Base-by-base conservation (phyloP, 1,139 yeast species). In the Suhomyces kunorum region DNA sequence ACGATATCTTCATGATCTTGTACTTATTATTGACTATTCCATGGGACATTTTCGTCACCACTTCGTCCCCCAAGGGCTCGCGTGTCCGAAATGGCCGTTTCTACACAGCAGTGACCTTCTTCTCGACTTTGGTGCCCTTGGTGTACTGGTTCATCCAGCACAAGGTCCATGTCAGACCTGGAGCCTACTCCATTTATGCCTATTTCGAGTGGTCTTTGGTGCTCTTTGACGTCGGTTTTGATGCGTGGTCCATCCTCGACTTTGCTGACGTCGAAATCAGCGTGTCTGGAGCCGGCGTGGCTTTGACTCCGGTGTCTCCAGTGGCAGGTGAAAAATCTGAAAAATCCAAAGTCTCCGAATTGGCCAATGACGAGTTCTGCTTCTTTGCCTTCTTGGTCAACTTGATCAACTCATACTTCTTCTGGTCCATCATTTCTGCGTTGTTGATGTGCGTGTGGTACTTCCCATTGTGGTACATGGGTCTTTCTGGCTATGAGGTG, bases 381-480 rank as follows among this genome's bases (percentile, higher is more conserved):
- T 56, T 59, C 38, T 35, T 68, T 23, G 76, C 74, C 45, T 66
- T 81, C 36, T 16, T 73, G 1, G 61, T 74, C 26, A 78, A 80
- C 54, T 58, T 68, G 15, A 53, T 74, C 48, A 83, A 84, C 53
- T 71, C 89, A 5, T 83, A 80, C 58, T 72, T 87, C 43, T 87
- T 87, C 59, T 92, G 97, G 96, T 74, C 97, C 0, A 81, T 83
- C 14, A 53, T 80, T 36, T 85, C 98, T 1, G 78, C 96, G 0
- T 68, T 92, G 46, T 85, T 89, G 38, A 74, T 94, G 43, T 80
- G 94, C 56, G 83, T 92, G 36, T 92, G 98, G 98, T 88, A 87
- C 66, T 92, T 92, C 72, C 98, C 98, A 13, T 72, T 92, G 46
- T 92, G 98, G 98, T 80, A 85, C 58, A 89, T 92, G 98, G 98